Percentiles rank a stretch among this genome's conserved stretches.
These are phyloP conservation scores for Pyrus pyrifolia DNA, from an alignment of 306 rosid species.

Conservation along the genomic window DNA sequence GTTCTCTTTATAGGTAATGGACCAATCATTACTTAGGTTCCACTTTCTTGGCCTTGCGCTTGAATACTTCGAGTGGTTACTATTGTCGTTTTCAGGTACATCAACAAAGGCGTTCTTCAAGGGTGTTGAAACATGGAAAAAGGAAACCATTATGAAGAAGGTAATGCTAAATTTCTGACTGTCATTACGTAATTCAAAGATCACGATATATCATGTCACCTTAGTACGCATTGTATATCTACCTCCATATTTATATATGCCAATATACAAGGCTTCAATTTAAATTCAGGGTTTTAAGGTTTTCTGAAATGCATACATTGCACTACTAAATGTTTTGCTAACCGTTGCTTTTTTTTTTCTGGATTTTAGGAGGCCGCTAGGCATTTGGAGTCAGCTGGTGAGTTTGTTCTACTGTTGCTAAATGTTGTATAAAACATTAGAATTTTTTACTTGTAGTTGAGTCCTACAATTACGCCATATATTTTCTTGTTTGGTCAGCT, in stretches of 20 bases:
- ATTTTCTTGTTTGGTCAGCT: constrained; percentile 34
- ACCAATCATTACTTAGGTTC: not conserved
- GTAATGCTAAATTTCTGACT: constrained; percentile 19
- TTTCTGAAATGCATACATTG: not conserved
- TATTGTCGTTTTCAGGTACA: constrained; percentile 42
- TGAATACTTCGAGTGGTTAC: not conserved
- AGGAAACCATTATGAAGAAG: constrained; percentile 78
- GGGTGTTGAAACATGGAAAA: constrained; percentile 88
- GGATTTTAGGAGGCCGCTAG: constrained; percentile 57
- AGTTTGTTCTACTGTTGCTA: constrained; percentile 20
- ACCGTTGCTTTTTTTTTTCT: constrained; percentile 30
- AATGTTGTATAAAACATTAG: constrained; percentile 1
- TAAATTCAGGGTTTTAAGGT: not conserved
- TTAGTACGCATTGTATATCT: not conserved
- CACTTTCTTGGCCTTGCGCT: not conserved
- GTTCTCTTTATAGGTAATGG: constrained; percentile 63
- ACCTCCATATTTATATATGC: not conserved
- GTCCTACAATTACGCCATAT: constrained; percentile 9
- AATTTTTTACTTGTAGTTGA: not conserved
- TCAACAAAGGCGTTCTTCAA: constrained; percentile 80
- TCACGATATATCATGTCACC: not conserved
- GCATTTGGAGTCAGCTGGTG: constrained; percentile 49
- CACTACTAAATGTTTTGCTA: constrained; percentile 6
- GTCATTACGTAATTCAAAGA: not conserved
- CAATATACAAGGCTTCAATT: not conserved